phyloP scores from a whole-genome alignment of 805 yeast species.

The Metschnikowia sp. region DNA sequence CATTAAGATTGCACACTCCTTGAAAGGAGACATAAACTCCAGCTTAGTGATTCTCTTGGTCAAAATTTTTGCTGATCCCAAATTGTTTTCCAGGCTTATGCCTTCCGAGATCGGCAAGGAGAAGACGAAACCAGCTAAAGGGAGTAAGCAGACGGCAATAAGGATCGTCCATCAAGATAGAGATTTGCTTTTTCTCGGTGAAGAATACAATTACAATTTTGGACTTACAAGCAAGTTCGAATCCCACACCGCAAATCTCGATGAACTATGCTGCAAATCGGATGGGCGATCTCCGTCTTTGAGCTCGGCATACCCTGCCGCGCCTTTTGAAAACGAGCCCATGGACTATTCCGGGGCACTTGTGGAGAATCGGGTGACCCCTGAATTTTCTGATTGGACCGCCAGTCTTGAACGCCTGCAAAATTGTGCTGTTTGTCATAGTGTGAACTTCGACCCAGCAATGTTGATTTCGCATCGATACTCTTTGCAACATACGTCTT shows the following conservation, averaged over 20 bases:
- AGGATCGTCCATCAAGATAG: slow-evolving; percentile 24
- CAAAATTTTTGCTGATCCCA: slow-evolving; percentile 36
- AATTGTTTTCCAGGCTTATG: slow-evolving; percentile 23
- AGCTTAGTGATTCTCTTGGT: slow-evolving; percentile 39
- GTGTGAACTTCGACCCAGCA: slow-evolving; percentile 34
- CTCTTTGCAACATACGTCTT: slow-evolving; percentile 22
- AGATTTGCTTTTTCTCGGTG: slow-evolving; percentile 35
- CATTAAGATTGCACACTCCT: slow-evolving; percentile 27
- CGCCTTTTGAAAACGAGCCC: not conserved
- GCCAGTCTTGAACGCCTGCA: slow-evolving; percentile 28
- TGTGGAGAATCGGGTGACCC: not conserved
- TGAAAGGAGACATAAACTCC: slow-evolving; percentile 40
- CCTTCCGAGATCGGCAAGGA: slow-evolving; percentile 13
- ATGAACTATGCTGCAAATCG: slow-evolving; percentile 1
- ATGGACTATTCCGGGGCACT: not conserved
- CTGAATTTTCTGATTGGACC: slow-evolving; percentile 23
- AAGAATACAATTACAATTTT: slow-evolving; percentile 46
- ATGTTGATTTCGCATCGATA: slow-evolving; percentile 25
- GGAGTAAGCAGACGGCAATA: slow-evolving; percentile 5
- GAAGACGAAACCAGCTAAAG: slow-evolving; percentile 20
- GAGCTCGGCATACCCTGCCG: too few species aligned
- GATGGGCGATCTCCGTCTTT: too few species aligned
- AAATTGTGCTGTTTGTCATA: slow-evolving; percentile 22
- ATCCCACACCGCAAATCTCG: not conserved
- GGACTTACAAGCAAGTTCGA: slow-evolving; percentile 53